phyloP scores from a whole-genome alignment of 177 flowering plant species.

The Tripterygium wilfordii region DNA sequence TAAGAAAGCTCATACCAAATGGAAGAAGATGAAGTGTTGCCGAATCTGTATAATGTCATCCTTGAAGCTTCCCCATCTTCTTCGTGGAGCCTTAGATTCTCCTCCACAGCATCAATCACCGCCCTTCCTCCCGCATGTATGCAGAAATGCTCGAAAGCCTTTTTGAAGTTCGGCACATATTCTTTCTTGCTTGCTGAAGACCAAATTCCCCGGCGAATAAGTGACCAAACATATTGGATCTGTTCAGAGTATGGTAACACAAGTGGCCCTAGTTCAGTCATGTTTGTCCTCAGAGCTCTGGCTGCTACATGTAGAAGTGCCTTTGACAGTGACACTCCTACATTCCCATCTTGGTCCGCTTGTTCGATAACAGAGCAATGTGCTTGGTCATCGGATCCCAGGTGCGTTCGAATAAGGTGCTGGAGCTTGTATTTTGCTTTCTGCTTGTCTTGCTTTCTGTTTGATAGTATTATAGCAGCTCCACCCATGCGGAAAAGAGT shows the following conservation, averaged over 20 bases:
- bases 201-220: neutral
- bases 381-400: neutral
- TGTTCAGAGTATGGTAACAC: neutral
- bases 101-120: conserved; percentile 29
- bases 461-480: neutral
- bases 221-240: too few relatives aligned
- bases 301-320: neutral
- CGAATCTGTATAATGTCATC: conserved; percentile 37
- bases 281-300: neutral
- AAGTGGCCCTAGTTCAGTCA: neutral
- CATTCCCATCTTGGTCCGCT: neutral
- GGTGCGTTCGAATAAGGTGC: neutral
- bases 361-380: neutral
- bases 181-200: conserved; percentile 5
- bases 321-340: neutral
- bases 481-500: neutral
- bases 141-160: conserved; percentile 41
- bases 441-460: neutral
- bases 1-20: conserved; percentile 42
- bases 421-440: neutral
- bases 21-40: conserved; percentile 40
- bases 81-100: conserved; percentile 18
- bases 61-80: conserved; percentile 38
- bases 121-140: conserved; percentile 44
- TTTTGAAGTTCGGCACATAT: conserved; percentile 30